Base-by-base conservation (phyloP, 2,329 filamentous ascomycete species). In the Stachybotrys echinatus region DNA sequence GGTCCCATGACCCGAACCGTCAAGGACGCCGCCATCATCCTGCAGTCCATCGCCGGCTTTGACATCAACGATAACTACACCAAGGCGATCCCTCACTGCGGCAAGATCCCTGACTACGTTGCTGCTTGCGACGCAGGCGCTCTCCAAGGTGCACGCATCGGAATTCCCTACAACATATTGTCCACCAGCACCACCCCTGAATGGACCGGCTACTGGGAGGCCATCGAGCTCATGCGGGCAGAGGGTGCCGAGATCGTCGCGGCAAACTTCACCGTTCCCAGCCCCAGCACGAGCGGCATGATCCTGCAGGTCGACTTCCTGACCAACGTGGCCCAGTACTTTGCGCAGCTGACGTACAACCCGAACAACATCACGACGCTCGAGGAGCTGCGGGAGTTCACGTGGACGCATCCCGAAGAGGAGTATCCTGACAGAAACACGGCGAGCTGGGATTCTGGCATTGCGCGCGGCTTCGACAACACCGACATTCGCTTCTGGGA, bases 1-100 rank as follows among this genome's bases (percentile, higher is more conserved):
- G 85, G 84, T 1, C 73, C 76, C 0, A 82, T 88, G 63, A 80
- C 77, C 0, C 74, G 78, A 40, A 85, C 77, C 0, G 79, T 88
- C 2, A 74, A 74, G 17, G 85, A 89, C 59, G 84, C 83, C 0
- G 78, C 78, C 0, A 78, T 81, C 54, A 72, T 76, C 2, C 71
- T 88, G 0, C 74, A 83, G 53, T 78, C 75, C 3, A 86, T 88
- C 45, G 79, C 80, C n/a, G 84, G 84, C 0, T 57, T 73, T 6
- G 83, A 87, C 54, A 18, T 61, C 0, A 66, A 72, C 1, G 84
- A 88, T 59, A 84, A 85, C 55, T 81, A 83, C 58, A 87, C 83
- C 0, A 64, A 70, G 0, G 76, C 75, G 2, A 81, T 80, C 22
- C 84, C 84, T 20, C 23, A 46, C 58, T 85, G 85, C 54, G 72